Base-by-base conservation (phyloP, 805 yeast species). In the Suhomyces emberorum region DNA sequence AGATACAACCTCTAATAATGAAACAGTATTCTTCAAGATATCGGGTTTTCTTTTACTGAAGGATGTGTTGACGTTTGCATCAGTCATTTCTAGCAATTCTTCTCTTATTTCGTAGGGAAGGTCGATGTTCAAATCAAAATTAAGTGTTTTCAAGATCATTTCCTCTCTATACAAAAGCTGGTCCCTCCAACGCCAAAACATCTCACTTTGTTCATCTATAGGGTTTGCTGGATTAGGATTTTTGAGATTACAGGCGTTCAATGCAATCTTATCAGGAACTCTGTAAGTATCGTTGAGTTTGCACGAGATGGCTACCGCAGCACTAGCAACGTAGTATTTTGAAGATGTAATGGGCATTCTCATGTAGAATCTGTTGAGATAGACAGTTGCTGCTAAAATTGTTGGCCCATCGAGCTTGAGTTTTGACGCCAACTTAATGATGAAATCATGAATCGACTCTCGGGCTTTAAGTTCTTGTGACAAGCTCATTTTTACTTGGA, bases 171-270 rank as follows among this genome's bases (percentile, higher is more conserved):
- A 68, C 28, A 68, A 46, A 7, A 68, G 49, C 47, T 68, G 72
- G 48, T 68, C 74, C 21, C 72, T 37, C 72, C 72, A 68, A 28
- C 55, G 55, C 74, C 74, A 68, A 46, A 65, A 68, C 33, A 57
- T 38, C 15, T 60, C 61, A 38, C 63, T 60, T 23, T 65, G 70
- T 42, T 66, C 70, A 32, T 67, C 70, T 2, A 68, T 49, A 15
- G 46, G 42, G 27, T 47, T 46, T n/a, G 37, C 21, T 1, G 48
- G 48, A 23, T 48, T 38, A 4, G 69, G 62, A 42, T 58, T 63
- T 39, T 63, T 63, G 28, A 65, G 32, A 22, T 41, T 51, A 37
- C 70, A 61, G 4, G 63, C 70, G 3, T 57, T 47, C 44, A 66
- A 43, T 7, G 72, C 72, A 7, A 68, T 62, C 46, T 61, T 65